Base-by-base conservation (phyloP, 352 stramenopile genomes). In the Globisporangium sylvaticum region DNA sequence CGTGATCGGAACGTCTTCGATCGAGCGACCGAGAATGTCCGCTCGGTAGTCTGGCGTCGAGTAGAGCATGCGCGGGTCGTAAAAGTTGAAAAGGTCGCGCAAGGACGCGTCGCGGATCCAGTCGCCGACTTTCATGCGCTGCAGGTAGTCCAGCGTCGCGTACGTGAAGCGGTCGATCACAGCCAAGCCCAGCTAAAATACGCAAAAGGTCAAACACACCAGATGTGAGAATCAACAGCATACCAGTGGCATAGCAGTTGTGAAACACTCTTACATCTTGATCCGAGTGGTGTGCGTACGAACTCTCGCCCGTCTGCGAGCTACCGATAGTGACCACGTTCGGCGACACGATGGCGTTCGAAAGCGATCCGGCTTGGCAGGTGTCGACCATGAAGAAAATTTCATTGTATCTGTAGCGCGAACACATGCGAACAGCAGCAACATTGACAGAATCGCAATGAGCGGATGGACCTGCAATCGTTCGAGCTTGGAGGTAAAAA, bases 351-450 rank as follows among this genome's bases (percentile, higher is more conserved):
- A 96, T 81, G 7, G 89, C 76, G 55, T 95, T 95, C 39, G 84
- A 87, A 32, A 98, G 80, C 54, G 95, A 98, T 42, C 95, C 96
- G 4, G 96, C 96, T 75, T 99, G 96, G 74, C 96, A 99, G 7
- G 96, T 99, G 84, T 99, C 96, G n/a, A 98, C 93, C 75, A 98
- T 97, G 71, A 98, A 98, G 58, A 99, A 95, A 24, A 98, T 92
- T 70, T 98, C 83, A 39, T 97, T 91, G 78, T 97, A 99, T 53
- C 88, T 93, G 62, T 27, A 39, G 42, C 2, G 2, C 7, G 24
- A 50, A 24, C 18, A 50, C n/a, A n/a, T n/a, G n/a, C n/a, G n/a
- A n/a, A n/a, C n/a, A n/a, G n/a, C n/a, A n/a, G n/a, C n/a, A n/a
- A n/a, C n/a, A n/a, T n/a, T n/a, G n/a, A n/a, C n/a, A n/a, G n/a